Base-by-base conservation (phyloP, 257 asterid genomes). In the Cruciata laevipes region DNA sequence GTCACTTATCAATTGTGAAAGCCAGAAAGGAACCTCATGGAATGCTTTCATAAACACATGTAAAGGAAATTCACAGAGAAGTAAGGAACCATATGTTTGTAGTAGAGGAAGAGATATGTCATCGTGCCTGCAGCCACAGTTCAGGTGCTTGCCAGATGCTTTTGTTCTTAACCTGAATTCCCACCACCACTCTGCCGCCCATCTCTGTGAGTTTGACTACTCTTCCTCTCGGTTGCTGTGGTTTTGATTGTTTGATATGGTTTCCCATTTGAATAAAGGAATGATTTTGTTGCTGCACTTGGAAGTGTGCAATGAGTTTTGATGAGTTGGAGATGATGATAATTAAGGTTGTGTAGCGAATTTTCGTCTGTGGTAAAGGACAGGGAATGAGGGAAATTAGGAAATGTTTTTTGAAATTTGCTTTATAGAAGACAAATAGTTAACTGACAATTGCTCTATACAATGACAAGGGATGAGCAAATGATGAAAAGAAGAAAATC, bases 41-140 rank as follows among this genome's bases (percentile, higher is more conserved):
- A 66, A 66, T 49, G 47, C 38, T 27, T 66, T 25, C 44, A 47
- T 27, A 47, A 66, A 24, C 32, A 66, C 38, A 66, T 66, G 57
- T 4, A 32, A 66, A 66, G 62, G 51, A 66, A 66, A 31, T 32
- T 30, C 7, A 10, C 52, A 7, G 8, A 16, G 16, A 21, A 31
- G 42, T 21, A 20, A 47, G 49, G 71, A 60, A 10, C 40, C 40
- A 31, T 63, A 31, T 66, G 59, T 70, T 32, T 71, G 71, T 32
- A 66, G 71, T 75, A 51, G 73, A 67, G 76, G 79, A 47, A 71
- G 76, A 75, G 85, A 74, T 63, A 90, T 93, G 97, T 84, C 55
- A 16, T 47, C 97, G 76, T 90, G 95, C 78, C 73, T 93, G 73
- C 75, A 90, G 95, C 96, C 97, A 35, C 97, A 93, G 70, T 93